phyloP scores from a whole-genome alignment of 2,329 filamentous ascomycete genomes.

The Hyphodiscus sp. region DNA sequence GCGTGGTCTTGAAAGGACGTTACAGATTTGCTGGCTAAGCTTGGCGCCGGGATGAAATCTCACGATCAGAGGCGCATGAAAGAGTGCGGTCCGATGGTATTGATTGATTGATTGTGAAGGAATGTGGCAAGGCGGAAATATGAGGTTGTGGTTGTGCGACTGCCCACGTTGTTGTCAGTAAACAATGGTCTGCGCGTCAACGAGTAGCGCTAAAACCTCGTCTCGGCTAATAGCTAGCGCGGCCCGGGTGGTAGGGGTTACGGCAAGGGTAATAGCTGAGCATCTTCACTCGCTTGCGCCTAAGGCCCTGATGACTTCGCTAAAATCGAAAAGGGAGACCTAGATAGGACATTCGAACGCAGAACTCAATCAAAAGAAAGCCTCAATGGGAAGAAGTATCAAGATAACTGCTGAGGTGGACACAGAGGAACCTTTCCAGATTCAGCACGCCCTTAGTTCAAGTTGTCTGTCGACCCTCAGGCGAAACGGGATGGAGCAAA shows the following conservation, averaged over 20 bases:
- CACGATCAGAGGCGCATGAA: background rate
- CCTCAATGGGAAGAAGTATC: background rate
- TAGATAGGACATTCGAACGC: no score
- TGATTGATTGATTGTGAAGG: background rate
- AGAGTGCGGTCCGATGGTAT: background rate
- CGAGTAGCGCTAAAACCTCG: background rate
- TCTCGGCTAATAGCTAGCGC: background rate
- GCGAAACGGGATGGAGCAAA: no score
- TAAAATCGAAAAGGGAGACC: no score
- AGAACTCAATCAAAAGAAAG: background rate
- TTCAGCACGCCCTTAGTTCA: no score
- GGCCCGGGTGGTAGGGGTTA: no score
- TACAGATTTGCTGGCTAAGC: background rate
- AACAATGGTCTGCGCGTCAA: background rate
- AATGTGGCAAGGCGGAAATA: background rate
- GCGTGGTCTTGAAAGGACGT: background rate
- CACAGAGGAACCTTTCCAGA: no score
- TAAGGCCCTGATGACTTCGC: background rate
- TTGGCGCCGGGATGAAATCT: background rate
- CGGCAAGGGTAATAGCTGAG: no score
- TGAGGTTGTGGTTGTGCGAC: background rate
- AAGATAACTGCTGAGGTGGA: background rate
- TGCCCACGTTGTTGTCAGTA: background rate
- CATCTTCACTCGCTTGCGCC: no score
- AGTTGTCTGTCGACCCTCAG: no score